A percentile compares a stretch with the other conserved stretches of the same genome.
phyloP scores from a whole-genome alignment of 345 rosid species.

The Melaleuca quinquenervia region DNA sequence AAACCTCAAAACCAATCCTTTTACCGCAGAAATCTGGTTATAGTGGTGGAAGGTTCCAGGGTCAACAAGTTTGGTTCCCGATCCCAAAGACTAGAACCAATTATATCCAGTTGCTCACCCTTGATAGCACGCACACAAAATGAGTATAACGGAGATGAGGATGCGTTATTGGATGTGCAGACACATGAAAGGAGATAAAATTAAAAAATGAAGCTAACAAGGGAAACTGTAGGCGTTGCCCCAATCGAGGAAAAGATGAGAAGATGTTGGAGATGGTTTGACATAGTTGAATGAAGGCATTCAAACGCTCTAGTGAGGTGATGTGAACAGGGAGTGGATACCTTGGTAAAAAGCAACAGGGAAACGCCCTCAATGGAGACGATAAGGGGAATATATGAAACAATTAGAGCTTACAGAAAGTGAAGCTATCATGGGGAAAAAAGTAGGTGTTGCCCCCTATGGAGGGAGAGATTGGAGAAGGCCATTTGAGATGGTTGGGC shows the following conservation, averaged over 20 bases:
- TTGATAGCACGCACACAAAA: too few species aligned
- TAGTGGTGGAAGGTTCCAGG: too few species aligned
- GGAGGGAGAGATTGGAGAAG: not conserved
- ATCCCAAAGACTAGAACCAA: too few species aligned
- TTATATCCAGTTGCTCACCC: too few species aligned
- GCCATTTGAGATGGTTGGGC: not conserved
- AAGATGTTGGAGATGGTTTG: not conserved
- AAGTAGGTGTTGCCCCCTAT: not conserved
- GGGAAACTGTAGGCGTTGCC: not conserved
- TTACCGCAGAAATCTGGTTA: rapidly evolving
- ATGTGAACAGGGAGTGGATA: not conserved
- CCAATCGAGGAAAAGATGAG: not conserved
- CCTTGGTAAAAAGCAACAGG: not conserved
- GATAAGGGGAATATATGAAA: not conserved
- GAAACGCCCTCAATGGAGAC: not conserved
- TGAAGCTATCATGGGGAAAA: not conserved
- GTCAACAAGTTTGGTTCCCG: too few species aligned
- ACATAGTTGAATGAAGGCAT: not conserved
- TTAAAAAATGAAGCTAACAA: not conserved
- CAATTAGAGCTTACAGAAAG: not conserved
- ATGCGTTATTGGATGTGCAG: not conserved
- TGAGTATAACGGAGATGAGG: not conserved
- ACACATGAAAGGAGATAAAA: not conserved
- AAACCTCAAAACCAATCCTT: too few species aligned
- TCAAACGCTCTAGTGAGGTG: not conserved